phyloP scores from a whole-genome alignment of 768 basidiomycete genomes.

The Amanita exitialis region DNA sequence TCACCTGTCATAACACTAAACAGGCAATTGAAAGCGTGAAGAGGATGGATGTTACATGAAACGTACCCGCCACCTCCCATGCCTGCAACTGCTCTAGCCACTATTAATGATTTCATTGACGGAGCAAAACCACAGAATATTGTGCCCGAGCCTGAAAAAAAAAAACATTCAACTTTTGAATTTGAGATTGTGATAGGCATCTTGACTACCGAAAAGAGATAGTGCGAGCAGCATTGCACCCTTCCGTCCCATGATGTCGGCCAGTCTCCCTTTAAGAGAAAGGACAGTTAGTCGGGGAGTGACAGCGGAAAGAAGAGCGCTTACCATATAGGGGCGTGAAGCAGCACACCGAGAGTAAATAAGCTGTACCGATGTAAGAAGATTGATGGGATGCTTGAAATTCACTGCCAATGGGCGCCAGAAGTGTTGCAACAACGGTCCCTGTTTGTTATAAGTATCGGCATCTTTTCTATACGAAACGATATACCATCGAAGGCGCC shows the following conservation, averaged over 20 bases:
- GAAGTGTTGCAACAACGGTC: slow-evolving; percentile 79
- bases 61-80: slow-evolving; percentile 89
- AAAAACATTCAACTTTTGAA: slow-evolving; percentile 9
- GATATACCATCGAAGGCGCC: slow-evolving; percentile 74
- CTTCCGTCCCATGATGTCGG: slow-evolving; percentile 80
- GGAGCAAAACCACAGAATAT: slow-evolving; percentile 80
- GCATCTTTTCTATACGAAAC: slow-evolving; percentile 3
- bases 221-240: slow-evolving; percentile 82
- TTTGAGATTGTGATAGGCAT: slow-evolving; percentile 1
- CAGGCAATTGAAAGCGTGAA: slow-evolving; percentile 15
- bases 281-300: slow-evolving; percentile 1
- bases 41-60: slow-evolving; percentile 11
- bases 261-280: slow-evolving; percentile 52
- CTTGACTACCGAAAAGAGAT: slow-evolving; percentile 62
- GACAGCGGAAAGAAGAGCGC: slow-evolving; percentile 11
- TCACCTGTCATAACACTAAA: slow-evolving; percentile 77
- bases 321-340: slow-evolving; percentile 84
- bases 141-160: slow-evolving; percentile 61
- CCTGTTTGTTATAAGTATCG: slow-evolving; percentile 28
- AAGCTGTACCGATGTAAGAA: slow-evolving; percentile 84
- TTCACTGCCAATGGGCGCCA: slow-evolving; percentile 78
- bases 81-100: slow-evolving; percentile 77
- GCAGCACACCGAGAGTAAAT: slow-evolving; percentile 81
- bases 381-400: slow-evolving; percentile 74
- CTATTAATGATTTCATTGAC: slow-evolving; percentile 75